phyloP scores from a whole-genome alignment of 1,284 basidiomycete genomes.

The Sporisorium graminicola region DNA sequence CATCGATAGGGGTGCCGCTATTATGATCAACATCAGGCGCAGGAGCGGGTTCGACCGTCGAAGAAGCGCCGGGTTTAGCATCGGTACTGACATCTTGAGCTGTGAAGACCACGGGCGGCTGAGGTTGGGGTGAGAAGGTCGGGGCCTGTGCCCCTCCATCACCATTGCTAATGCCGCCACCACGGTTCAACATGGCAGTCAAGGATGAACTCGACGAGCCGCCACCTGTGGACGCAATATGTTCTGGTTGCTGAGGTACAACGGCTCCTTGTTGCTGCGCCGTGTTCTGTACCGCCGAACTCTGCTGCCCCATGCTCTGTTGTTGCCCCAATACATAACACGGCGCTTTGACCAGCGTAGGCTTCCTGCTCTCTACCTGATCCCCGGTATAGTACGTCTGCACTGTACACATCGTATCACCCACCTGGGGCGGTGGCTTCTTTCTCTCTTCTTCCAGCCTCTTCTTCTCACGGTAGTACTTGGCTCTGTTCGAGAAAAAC shows the following conservation, averaged over 20 bases:
- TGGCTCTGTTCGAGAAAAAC: constrained; percentile 18
- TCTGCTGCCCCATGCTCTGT: neutral
- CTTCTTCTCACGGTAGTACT: constrained; percentile 2
- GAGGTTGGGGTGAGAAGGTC: neutral
- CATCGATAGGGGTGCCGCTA: neutral
- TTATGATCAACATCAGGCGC: neutral
- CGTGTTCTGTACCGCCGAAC: neutral
- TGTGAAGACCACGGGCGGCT: neutral
- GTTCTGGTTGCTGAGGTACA: neutral
- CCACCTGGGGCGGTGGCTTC: constrained; percentile 23
- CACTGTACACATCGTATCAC: constrained; percentile 31
- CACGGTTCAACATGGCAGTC: neutral
- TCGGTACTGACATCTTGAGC: neutral
- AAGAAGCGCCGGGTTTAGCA: neutral
- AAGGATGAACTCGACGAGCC: neutral
- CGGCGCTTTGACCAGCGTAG: constrained; percentile 10
- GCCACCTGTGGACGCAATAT: neutral
- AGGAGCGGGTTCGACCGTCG: neutral
- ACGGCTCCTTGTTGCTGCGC: neutral
- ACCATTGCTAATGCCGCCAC: neutral
- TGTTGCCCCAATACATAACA: constrained; percentile 17
- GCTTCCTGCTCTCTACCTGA: constrained; percentile 34
- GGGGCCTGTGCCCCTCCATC: neutral
- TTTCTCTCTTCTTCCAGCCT: constrained; percentile 17
- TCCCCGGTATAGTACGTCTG: constrained; percentile 26